A percentile compares a stretch with the other conserved stretches of the same genome.
Conservation (phyloP, 208 protist species). For the Strigomonas culicis region DNA sequence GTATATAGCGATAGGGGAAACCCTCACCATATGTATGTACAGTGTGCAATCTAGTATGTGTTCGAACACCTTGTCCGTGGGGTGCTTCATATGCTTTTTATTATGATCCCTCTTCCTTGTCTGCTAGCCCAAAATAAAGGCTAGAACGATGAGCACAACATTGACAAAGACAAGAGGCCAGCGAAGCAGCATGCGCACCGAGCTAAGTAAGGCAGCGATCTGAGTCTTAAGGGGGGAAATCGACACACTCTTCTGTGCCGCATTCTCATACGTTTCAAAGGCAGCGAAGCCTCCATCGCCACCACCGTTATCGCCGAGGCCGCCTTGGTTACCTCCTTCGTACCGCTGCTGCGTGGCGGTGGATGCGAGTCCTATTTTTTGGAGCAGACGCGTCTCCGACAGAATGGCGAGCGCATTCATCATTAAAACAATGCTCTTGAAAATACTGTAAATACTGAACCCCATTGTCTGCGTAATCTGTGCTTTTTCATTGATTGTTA, state of each 20-base stretch:
- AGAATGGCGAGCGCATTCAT: conserved; percentile 83
- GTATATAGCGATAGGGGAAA: too few relatives aligned
- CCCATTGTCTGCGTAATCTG: too few relatives aligned
- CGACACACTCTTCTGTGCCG: neutral
- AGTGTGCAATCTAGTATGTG: too few relatives aligned
- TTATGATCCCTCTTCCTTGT: neutral
- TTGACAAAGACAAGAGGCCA: conserved; percentile 83
- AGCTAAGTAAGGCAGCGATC: conserved; percentile 59
- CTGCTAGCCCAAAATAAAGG: conserved; percentile 58
- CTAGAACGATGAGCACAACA: conserved; percentile 54
- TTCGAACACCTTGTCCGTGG: too few relatives aligned
- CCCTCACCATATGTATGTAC: too few relatives aligned
- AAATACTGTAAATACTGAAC: conserved; percentile 63
- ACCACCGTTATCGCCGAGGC: neutral
- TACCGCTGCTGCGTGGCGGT: conserved; percentile 9
- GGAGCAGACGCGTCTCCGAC: conserved; percentile 78
- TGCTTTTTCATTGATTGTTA: too few relatives aligned
- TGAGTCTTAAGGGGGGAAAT: conserved; percentile 33
- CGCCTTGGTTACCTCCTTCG: conserved; percentile 5
- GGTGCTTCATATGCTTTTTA: conserved; percentile 9
- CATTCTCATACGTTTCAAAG: neutral
- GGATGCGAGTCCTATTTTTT: conserved; percentile 66
- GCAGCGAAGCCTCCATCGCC: too few relatives aligned
- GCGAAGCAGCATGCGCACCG: conserved; percentile 69
- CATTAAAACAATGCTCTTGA: conserved; percentile 46